These are phyloP conservation scores for Steccherinum ochraceum DNA, from an alignment of 768 basidiomycete genomes.

Conservation along the genomic window DNA sequence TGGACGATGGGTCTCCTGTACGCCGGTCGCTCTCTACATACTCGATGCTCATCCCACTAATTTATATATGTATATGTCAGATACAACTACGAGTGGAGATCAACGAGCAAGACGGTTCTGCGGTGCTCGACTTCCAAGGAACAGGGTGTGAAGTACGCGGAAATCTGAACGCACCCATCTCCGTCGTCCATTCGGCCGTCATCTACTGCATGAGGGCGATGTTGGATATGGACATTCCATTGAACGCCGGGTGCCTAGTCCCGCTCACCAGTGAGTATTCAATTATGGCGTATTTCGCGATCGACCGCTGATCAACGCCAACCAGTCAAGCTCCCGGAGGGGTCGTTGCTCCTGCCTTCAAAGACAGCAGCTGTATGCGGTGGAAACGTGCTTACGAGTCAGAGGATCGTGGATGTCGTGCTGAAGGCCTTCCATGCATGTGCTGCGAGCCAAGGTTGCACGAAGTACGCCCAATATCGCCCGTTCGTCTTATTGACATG, in stretches of 20 bases:
- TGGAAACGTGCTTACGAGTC: conserved; percentile 87
- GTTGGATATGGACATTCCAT: conserved; percentile 81
- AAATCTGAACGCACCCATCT: conserved; percentile 80
- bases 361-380: conserved; percentile 88
- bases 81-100: conserved; percentile 76
- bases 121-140: conserved; percentile 79
- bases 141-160: conserved; percentile 81
- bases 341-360: conserved; percentile 74
- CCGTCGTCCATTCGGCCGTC: conserved; percentile 81
- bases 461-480: conserved; percentile 61
- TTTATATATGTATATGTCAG: conserved; percentile 29
- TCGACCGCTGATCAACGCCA: conserved; percentile 10
- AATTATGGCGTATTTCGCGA: neutral
- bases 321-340: conserved; percentile 72
- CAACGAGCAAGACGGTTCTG: conserved; percentile 64
- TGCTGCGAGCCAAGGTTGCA: conserved; percentile 91
- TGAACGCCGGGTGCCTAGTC: conserved; percentile 91
- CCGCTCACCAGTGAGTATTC: conserved; percentile 64
- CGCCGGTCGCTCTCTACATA: conserved; percentile 19
- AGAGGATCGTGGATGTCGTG: conserved; percentile 92
- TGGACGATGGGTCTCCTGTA: conserved; percentile 85
- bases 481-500: conserved; percentile 2
- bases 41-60: neutral
- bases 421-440: conserved; percentile 88
- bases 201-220: conserved; percentile 88